phyloP scores from a whole-genome alignment of 2,329 filamentous ascomycete genomes.

The Ophiobolus disseminans region DNA sequence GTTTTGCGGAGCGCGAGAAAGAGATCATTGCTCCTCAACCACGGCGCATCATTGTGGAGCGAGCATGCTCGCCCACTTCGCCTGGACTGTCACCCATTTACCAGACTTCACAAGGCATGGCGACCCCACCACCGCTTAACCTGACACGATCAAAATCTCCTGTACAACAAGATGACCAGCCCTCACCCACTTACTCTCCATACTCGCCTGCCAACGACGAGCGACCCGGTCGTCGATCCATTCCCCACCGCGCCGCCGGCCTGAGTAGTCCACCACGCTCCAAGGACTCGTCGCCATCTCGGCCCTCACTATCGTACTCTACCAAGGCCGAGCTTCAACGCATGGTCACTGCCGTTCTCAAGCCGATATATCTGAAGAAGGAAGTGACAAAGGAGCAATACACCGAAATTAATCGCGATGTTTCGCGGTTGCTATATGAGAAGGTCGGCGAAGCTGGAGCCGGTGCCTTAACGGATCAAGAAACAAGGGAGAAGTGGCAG shows the following conservation, averaged over 20 bases:
- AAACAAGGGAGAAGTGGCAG: slow-evolving; percentile 74
- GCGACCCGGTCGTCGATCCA: slow-evolving; percentile 46
- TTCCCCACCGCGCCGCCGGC: slow-evolving; percentile 38
- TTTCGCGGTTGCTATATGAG: slow-evolving; percentile 88
- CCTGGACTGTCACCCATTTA: slow-evolving; percentile 72
- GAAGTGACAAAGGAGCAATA: slow-evolving; percentile 88
- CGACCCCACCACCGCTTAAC: slow-evolving; percentile 70
- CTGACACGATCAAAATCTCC: slow-evolving; percentile 70
- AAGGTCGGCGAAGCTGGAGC: slow-evolving; percentile 59
- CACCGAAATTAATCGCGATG: slow-evolving; percentile 86
- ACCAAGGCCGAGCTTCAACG: slow-evolving; percentile 88
- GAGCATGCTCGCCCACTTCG: slow-evolving; percentile 61
- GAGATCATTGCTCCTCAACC: slow-evolving; percentile 49
- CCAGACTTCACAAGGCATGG: slow-evolving; percentile 72
- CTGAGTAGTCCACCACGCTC: slow-evolving; percentile 57
- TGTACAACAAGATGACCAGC: slow-evolving; percentile 52
- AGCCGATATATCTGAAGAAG: slow-evolving; percentile 81
- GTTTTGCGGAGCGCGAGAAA: slow-evolving; percentile 43
- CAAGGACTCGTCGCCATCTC: slow-evolving; percentile 71
- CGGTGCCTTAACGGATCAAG: slow-evolving; percentile 65
- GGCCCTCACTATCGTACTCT: slow-evolving; percentile 72
- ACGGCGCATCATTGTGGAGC: slow-evolving; percentile 51
- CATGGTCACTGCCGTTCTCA: slow-evolving; percentile 83
- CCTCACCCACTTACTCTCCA: slow-evolving; percentile 76
- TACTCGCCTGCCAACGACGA: slow-evolving; percentile 58